These are phyloP conservation scores for Cyclocybe cylindracea DNA, from an alignment of 768 basidiomycete species.

Conservation along the genomic window DNA sequence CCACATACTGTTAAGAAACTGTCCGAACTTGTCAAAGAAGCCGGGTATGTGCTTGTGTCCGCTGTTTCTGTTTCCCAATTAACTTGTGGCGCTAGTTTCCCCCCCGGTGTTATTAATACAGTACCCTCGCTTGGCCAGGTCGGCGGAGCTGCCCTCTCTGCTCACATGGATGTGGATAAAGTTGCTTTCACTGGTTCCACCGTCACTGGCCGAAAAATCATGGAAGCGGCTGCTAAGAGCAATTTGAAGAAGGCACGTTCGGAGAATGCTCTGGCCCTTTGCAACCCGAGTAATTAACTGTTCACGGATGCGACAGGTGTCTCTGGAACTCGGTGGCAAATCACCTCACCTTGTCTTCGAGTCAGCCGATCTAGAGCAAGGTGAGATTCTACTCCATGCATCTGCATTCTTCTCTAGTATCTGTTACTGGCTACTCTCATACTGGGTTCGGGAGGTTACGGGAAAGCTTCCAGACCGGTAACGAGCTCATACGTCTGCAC, in stretches of 20 bases:
- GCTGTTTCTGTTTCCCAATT: slow-evolving; percentile 9
- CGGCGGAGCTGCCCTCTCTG: slow-evolving; percentile 83
- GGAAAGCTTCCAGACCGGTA: not conserved
- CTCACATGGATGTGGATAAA: slow-evolving; percentile 88
- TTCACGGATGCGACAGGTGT: slow-evolving; percentile 51
- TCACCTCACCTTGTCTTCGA: slow-evolving; percentile 89
- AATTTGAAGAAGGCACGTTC: slow-evolving; percentile 87
- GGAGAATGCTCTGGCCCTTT: not conserved
- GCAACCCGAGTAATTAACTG: slow-evolving; percentile 1
- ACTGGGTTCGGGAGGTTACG: not conserved
- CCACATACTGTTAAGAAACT: slow-evolving; percentile 56
- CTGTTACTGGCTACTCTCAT: not conserved
- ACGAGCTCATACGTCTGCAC: no score
- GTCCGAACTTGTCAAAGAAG: slow-evolving; percentile 78
- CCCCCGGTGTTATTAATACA: slow-evolving; percentile 89
- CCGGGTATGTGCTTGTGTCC: slow-evolving; percentile 57
- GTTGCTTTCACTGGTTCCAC: slow-evolving; percentile 96
- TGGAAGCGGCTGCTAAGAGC: slow-evolving; percentile 89
- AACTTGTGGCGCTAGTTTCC: slow-evolving; percentile 55
- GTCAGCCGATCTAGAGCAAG: slow-evolving; percentile 88
- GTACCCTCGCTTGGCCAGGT: slow-evolving; percentile 80
- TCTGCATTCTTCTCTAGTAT: not conserved
- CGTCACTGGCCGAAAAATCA: slow-evolving; percentile 83
- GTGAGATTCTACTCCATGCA: slow-evolving; percentile 27
- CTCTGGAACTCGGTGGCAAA: slow-evolving; percentile 94